These are phyloP conservation scores for Xylaria curta DNA, from an alignment of 495 filamentous ascomycete genomes.

Conservation along the genomic window DNA sequence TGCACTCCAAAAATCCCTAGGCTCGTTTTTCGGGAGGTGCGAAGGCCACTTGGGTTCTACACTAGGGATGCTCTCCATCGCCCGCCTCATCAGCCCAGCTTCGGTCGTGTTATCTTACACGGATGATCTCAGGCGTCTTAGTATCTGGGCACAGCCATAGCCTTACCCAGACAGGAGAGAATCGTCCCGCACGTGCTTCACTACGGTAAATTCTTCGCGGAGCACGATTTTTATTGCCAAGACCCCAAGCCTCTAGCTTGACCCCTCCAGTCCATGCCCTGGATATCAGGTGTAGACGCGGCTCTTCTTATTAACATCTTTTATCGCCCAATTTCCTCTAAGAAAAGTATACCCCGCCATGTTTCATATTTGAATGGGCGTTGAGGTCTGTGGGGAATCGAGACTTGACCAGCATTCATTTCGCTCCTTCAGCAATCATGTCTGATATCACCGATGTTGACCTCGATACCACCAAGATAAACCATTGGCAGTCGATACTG, in stretches of 20 bases:
- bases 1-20: background rate
- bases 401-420: conserved; percentile 8
- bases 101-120: background rate
- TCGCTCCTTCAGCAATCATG: conserved; percentile 43
- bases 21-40: background rate
- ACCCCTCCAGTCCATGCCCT: background rate
- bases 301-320: background rate
- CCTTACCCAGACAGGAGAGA: conserved; percentile 9
- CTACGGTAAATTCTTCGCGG: background rate
- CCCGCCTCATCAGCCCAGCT: background rate
- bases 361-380: conserved; percentile 12
- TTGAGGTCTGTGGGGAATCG: conserved; percentile 15
- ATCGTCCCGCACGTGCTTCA: conserved; percentile 13
- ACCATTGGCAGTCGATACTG: conserved; percentile 65
- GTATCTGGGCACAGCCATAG: conserved; percentile 16
- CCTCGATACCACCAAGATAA: conserved; percentile 59
- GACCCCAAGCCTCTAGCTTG: background rate
- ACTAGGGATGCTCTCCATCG: background rate
- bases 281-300: background rate
- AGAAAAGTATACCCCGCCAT: conserved; percentile 12
- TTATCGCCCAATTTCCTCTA: background rate
- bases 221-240: background rate
- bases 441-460: conserved; percentile 36
- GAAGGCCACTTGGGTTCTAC: background rate
- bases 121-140: background rate